Conservation (phyloP, 306 rosid genomes). For the Trifolium dubium region DNA sequence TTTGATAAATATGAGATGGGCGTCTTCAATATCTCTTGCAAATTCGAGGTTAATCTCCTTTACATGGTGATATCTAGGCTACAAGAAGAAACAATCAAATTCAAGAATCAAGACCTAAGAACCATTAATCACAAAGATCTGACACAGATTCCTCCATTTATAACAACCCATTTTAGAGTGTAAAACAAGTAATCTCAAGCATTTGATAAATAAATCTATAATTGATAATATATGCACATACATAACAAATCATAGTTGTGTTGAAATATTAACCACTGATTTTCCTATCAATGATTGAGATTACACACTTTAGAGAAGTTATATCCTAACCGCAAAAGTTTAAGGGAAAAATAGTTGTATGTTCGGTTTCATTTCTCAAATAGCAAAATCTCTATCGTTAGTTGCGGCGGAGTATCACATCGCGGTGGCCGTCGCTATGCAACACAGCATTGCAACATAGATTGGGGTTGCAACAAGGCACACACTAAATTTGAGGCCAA, state of each 20-base stretch:
- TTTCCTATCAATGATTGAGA: not conserved
- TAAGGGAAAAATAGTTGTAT: not conserved
- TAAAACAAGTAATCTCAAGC: not conserved
- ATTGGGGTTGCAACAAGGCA: no score
- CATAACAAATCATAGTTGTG: not conserved
- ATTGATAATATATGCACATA: no score
- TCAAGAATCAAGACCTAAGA: constrained; percentile 39
- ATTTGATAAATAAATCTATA: no score
- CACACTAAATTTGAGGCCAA: no score
- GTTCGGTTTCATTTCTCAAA: not conserved
- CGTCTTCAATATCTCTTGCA: constrained; percentile 76
- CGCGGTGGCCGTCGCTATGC: no score
- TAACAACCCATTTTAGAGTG: not conserved
- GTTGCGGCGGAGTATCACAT: no score
- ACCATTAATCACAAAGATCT: constrained; percentile 12
- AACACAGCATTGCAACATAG: no score
- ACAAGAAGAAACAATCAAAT: constrained; percentile 37
- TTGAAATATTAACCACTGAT: not conserved
- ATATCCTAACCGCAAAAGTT: not conserved
- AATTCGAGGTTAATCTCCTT: constrained; percentile 77
- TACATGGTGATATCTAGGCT: constrained; percentile 68
- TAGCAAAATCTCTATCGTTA: not conserved
- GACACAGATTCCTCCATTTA: not conserved
- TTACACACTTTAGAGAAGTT: not conserved
- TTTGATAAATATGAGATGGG: constrained; percentile 64